Evolutionary conservation across 331 rosid species (phyloP), one percentile per base, ranked within the genome.

Genomic region (Pyracantha coccinea): DNA sequence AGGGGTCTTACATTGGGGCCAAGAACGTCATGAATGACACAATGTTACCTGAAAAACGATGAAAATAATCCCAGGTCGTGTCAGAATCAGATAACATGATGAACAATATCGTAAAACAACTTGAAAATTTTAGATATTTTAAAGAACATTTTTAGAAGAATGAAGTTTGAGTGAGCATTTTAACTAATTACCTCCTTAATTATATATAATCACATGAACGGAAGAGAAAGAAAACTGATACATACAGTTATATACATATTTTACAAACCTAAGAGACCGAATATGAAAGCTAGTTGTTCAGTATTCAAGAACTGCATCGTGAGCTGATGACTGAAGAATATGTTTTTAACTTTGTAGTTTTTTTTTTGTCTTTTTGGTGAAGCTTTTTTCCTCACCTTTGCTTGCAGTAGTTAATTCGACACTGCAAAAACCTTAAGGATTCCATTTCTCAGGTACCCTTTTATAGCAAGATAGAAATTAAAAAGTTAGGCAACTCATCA

Each of bases 21-120:
- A 91, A 66, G 90, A 88, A 91, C 70, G 87, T 92, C 91, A 91
- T 0, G 71, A 91, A 91, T 6, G 92, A 72, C 20, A 91, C 85
- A 11, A 91, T 87, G 81, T 91, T 91, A 38, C 96, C 91, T 88
- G 15, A 10, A 15, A 41, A 41, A 8, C 62, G 21, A 27, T 15
- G 69, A 67, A 41, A 29, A 72, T 52, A 29, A 72, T 52, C n/a
- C 1, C 19, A 60, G 2, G 7, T n/a, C 3, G 1, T 5, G 33
- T 25, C 66, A 60, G 20, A 60, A 60, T 24, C 62, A 57, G 15
- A 21, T 20, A 58, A 23, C 63, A 21, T 10, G 44, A 38, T 38
- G 47, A 50, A 13, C 2, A 52, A 52, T 52, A 16, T 52, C 7
- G 4, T 15, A 52, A 7, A 15, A 52, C 57, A 52, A 52, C 7